Evolutionary conservation across 768 basidiomycete species (phyloP).

Genomic region (Kwoniella heveanensis): DNA sequence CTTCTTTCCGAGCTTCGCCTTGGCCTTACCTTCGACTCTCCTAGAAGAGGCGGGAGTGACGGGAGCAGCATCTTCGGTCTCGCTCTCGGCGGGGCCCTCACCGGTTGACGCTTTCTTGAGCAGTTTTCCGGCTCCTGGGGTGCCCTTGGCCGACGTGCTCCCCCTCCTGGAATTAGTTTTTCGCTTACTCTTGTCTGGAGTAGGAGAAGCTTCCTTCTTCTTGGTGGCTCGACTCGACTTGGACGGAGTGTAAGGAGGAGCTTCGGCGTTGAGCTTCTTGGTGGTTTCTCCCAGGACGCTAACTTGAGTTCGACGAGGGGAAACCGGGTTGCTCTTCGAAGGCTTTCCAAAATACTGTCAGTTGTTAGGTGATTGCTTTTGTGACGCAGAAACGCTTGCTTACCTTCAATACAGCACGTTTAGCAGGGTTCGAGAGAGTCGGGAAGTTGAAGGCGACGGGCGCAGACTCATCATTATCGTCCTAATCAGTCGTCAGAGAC

Average conservation of each 20-base stretch:
- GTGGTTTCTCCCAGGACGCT: constrained; percentile 12
- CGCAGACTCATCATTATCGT: background rate
- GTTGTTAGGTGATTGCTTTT: constrained; percentile 9
- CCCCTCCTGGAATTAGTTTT: constrained; percentile 8
- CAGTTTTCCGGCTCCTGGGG: constrained; percentile 42
- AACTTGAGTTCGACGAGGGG: constrained; percentile 9
- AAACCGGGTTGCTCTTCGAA: constrained; percentile 19
- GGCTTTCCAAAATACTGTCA: constrained; percentile 12
- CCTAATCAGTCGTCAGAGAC: background rate
- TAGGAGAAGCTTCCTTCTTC: background rate
- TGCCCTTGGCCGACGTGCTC: constrained; percentile 29
- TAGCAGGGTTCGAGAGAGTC: background rate
- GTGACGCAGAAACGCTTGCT: background rate
- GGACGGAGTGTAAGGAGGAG: constrained; percentile 17
- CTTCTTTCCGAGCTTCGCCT: constrained; percentile 16
- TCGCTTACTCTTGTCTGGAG: background rate
- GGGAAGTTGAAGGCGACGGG: constrained; percentile 11
- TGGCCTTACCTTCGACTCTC: constrained; percentile 7
- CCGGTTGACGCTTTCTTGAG: constrained; percentile 20
- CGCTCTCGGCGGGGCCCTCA: background rate
- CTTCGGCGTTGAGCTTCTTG: constrained; percentile 20
- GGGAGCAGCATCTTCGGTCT: background rate
- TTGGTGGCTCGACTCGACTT: constrained; percentile 7
- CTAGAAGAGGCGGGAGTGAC: background rate
- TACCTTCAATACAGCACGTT: constrained; percentile 12